Evolutionary conservation across 106 monocot genomes (phyloP).

Genomic region (Gastrodia elata): DNA sequence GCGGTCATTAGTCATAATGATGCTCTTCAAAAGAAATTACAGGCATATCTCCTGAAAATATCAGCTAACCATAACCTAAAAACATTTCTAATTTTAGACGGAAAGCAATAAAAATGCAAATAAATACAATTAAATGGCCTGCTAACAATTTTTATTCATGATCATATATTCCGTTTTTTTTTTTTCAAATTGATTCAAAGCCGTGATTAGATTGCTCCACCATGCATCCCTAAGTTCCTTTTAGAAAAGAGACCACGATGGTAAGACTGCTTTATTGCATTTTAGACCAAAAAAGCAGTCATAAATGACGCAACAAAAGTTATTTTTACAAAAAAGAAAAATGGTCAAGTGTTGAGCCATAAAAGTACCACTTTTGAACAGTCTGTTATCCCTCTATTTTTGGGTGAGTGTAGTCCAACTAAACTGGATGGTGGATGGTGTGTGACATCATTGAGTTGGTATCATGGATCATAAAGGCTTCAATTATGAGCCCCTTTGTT

Average conservation of each 20-base stretch:
- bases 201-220: neutral
- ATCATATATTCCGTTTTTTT: no score
- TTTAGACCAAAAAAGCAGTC: slow-evolving; percentile 1
- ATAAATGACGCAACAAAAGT: neutral
- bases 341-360: neutral
- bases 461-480: neutral
- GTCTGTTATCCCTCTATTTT: neutral
- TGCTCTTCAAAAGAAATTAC: neutral
- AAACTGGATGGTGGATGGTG: neutral
- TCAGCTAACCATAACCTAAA: neutral
- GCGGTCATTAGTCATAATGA: neutral
- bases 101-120: no score
- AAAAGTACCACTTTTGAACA: neutral
- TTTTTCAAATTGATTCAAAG: neutral
- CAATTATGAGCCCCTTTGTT: neutral
- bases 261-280: neutral
- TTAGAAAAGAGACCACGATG: neutral
- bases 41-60: neutral
- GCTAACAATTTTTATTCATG: no score
- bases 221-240: neutral
- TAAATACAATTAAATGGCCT: no score
- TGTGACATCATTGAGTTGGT: neutral
- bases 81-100: no score
- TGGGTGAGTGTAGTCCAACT: neutral
- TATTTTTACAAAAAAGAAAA: neutral